Evolutionary conservation across 305 asterid genomes (phyloP).

Genomic region (Solanum chacoense): DNA sequence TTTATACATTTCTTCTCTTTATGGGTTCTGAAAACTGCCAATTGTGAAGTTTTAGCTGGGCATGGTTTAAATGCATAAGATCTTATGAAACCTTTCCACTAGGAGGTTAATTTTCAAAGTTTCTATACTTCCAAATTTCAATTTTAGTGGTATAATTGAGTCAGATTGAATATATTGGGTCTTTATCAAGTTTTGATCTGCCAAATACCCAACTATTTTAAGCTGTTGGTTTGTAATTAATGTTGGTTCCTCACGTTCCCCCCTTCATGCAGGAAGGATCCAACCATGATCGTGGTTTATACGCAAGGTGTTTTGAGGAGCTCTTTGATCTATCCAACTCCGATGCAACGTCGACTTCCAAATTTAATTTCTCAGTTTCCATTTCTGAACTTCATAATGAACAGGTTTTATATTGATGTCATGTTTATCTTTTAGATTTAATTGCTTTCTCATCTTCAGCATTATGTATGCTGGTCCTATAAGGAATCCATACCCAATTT

Average conservation of each 20-base stretch:
- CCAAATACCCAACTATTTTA: background rate
- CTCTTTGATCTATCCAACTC: slow-evolving; percentile 96
- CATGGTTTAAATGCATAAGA: background rate
- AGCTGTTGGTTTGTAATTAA: background rate
- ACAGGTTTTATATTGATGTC: slow-evolving; percentile 42
- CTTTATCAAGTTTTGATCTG: background rate
- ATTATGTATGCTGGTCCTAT: background rate
- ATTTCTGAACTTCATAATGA: slow-evolving; percentile 84
- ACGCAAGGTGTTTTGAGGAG: slow-evolving; percentile 96
- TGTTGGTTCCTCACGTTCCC: slow-evolving; percentile 15
- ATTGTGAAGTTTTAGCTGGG: background rate
- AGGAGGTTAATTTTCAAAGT: background rate
- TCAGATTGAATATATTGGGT: background rate
- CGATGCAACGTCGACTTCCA: slow-evolving; percentile 82
- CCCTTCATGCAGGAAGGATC: slow-evolving; percentile 89
- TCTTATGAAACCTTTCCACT: background rate
- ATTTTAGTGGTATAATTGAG: background rate
- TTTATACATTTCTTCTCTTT: background rate
- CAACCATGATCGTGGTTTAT: slow-evolving; percentile 94
- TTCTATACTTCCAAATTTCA: background rate
- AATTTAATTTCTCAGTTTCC: slow-evolving; percentile 70
- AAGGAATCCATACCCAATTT: background rate
- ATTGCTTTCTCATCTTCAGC: slow-evolving; percentile 3
- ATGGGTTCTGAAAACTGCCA: background rate
- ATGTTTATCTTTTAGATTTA: slow-evolving; percentile 8